Evolutionary conservation across 2,329 filamentous ascomycete species (phyloP), one percentile per base, ranked within the genome.

Genomic region (Stachybotrys chartarum): DNA sequence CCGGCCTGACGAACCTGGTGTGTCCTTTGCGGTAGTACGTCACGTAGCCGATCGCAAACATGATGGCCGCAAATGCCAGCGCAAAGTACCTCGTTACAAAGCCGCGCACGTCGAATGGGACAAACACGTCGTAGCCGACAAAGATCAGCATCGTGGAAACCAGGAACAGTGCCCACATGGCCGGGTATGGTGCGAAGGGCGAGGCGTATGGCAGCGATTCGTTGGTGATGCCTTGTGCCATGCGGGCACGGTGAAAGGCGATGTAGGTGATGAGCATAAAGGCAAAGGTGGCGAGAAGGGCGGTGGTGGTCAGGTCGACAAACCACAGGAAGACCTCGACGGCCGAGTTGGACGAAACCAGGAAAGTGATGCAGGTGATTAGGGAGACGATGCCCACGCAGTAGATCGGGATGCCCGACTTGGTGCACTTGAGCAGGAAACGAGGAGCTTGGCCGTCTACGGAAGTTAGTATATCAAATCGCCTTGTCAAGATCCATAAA

Each of bases 351-450:
- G 71, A 76, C 4, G 75, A 71, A 39, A 77, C 74, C 56, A 82
- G 71, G 66, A 82, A 79, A 49, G 77, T 76, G 57, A 81, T 69
- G 57, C 76, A 71, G 31, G 73, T 73, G 64, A 81, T 75, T 44
- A 75, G 57, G 64, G 77, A 74, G 46, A 79, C 76, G 16, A 77
- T 58, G 30, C 56, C 60, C 60, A 84, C 81, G 59, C 75, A 78
- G 65, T 76, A 82, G 60, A 84, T 73, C 1, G 81, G 82, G 0
- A 84, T 81, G 64, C 84, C 85, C 5, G 77, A 74, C 60, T 75
- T 76, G 6, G 79, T 87, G 65, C 79, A 83, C 63, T 79, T 77
- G 55, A 76, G 72, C 47, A 87, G 73, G 63, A 86, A 66, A 42
- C 68, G 70, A 18, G 73, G 75, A 0, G 75, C 75, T 59, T 77